Percentiles rank a stretch among this genome's conserved stretches.
phyloP scores from a whole-genome alignment of 2,329 filamentous ascomycete genomes.

The Penicillium sp. region DNA sequence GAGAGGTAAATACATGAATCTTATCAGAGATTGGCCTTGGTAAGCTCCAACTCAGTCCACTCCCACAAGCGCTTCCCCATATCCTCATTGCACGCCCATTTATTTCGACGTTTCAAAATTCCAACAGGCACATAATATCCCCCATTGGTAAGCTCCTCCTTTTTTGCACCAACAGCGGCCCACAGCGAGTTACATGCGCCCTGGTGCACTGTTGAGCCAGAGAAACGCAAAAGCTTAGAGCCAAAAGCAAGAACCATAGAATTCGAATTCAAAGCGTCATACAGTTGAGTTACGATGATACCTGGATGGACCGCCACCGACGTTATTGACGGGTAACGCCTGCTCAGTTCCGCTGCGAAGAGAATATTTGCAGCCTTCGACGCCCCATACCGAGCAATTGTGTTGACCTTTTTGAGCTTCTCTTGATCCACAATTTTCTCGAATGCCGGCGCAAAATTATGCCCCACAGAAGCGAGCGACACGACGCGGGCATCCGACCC shows the following conservation, averaged over 20 bases:
- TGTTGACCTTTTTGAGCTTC: constrained; percentile 30
- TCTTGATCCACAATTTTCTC: constrained; percentile 32
- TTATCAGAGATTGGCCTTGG: constrained; percentile 13
- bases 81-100: constrained; percentile 25
- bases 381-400: constrained; percentile 42
- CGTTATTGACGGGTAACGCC: constrained; percentile 34
- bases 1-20: not conserved
- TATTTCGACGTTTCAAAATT: constrained; percentile 25
- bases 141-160: constrained; percentile 26
- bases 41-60: constrained; percentile 35
- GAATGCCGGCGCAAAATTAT: constrained; percentile 25
- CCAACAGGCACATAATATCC: constrained; percentile 34
- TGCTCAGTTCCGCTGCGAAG: constrained; percentile 43
- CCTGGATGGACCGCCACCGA: constrained; percentile 50
- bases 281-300: constrained; percentile 37
- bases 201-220: constrained; percentile 21
- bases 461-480: constrained; percentile 32
- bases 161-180: constrained; percentile 29
- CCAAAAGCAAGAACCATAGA: constrained; percentile 9
- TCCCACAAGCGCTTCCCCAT: constrained; percentile 32
- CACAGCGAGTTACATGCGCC: constrained; percentile 32
- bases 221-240: constrained; percentile 13
- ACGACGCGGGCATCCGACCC: constrained; percentile 29
- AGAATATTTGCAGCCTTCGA: constrained; percentile 51
- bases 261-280: constrained; percentile 18